Evolutionary conservation across 495 filamentous ascomycete genomes (phyloP).

Genomic region (Neurospora tetraspora): DNA sequence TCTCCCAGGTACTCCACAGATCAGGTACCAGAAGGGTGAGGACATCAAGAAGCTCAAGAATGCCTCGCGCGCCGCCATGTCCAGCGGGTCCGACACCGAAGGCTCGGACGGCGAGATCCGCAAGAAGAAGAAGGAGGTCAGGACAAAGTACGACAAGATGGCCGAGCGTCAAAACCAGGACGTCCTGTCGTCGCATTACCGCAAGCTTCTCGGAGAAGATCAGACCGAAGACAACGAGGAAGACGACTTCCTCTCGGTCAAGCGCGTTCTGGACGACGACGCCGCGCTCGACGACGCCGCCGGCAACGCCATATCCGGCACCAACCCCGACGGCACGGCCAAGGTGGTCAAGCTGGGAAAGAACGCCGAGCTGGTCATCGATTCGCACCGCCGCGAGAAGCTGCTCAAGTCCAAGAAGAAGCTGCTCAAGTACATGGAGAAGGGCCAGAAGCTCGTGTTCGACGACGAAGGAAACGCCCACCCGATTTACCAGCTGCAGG

Average conservation of each 20-base stretch:
- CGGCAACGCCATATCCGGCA: constrained; percentile 22
- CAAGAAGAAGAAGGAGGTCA: constrained; percentile 54
- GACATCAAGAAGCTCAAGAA: constrained; percentile 83
- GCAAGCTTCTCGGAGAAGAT: constrained; percentile 67
- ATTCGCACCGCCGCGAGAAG: constrained; percentile 89
- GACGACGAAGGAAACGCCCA: constrained; percentile 86
- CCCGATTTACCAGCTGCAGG: constrained; percentile 76
- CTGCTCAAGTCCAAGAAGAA: constrained; percentile 91
- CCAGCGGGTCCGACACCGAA: constrained; percentile 39
- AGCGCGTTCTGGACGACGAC: constrained; percentile 60
- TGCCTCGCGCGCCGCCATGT: constrained; percentile 52
- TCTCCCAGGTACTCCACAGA: constrained; percentile 79
- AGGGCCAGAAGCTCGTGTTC: constrained; percentile 74
- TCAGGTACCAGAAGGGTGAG: constrained; percentile 84
- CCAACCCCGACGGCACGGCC: constrained; percentile 22
- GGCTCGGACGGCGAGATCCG: constrained; percentile 34
- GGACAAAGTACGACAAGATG: constrained; percentile 94
- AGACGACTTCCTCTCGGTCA: constrained; percentile 81
- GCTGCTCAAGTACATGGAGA: constrained; percentile 75
- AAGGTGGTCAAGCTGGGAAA: constrained; percentile 41
- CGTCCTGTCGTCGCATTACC: constrained; percentile 86
- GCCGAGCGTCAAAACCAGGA: constrained; percentile 92
- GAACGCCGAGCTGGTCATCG: constrained; percentile 60
- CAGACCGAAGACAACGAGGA: constrained; percentile 39
- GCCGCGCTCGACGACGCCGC: constrained; percentile 26